Evolutionary conservation across 306 rosid genomes (phyloP), one percentile per base, ranked within the genome.

Genomic region (Canavalia gladiata): DNA sequence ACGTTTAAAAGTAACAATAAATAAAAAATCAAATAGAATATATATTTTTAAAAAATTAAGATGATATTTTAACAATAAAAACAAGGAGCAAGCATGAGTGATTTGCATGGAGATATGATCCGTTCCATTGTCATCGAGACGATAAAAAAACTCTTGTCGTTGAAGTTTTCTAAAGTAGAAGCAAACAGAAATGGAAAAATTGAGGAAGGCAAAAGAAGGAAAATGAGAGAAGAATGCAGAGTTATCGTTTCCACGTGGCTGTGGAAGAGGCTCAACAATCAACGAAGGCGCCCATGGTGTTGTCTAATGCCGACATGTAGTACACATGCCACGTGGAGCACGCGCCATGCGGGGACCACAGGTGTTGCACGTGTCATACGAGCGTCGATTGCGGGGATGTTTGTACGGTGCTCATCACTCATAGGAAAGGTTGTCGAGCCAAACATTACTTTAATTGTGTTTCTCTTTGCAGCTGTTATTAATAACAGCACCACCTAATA

Each of bases 361-460:
- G 0, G 11, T 4, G 33, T 59, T 67, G 88, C 89, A 92, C 93
- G 90, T 89, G 97, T 87, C 93, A 54, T 33, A 77, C 43, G 57
- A 72, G 76, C 94, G 86, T 60, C 80, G 88, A 87, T 87, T 88
- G 89, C 90, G 92, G 89, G 86, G 87, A 83, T 87, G 78, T 57
- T 88, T 77, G 91, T 90, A 85, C 94, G 87, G 88, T 2, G 11
- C 5, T 34, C 83, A 52, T 79, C 0, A 35, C 37, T 79, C 57
- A 62, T 25, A 4, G 81, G 34, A 62, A 11, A 10, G 81, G 25
- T 64, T 50, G 7, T 83, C 64, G 82, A n/a, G 63, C 81, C 87
- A 64, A 64, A 39, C 3, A 29, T 25, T 51, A 10, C 25, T 54
- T 42, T 68, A 12, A 1, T 72, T 43, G 0, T 30, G 4, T 63